Percentiles rank a stretch among this genome's conserved stretches.
Evolutionary conservation across 805 yeast genomes (phyloP).

Genomic region (Blastobotrys parvus): DNA sequence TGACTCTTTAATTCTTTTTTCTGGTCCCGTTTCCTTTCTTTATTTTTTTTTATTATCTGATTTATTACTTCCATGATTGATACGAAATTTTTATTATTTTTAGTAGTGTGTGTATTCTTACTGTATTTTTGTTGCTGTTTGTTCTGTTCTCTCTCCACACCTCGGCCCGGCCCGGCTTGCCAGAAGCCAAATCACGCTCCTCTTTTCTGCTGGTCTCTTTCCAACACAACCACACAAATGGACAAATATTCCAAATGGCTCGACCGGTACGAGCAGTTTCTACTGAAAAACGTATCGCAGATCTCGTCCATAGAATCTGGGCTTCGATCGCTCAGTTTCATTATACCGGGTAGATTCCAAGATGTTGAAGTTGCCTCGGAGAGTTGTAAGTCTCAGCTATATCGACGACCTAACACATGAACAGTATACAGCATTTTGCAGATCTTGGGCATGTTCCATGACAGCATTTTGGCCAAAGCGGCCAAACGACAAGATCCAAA

Average conservation of each 20-base stretch:
- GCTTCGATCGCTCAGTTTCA: slow-evolving; percentile 27
- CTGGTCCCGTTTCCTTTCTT: neutral
- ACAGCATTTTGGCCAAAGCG: slow-evolving; percentile 28
- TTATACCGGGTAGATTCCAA: slow-evolving; percentile 33
- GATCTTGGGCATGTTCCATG: slow-evolving; percentile 31
- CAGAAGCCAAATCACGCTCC: no score
- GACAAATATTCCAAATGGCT: slow-evolving; percentile 18
- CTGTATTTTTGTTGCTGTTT: neutral
- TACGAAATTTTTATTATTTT: neutral
- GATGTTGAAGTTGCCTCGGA: slow-evolving; percentile 33
- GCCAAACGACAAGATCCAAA: slow-evolving; percentile 17
- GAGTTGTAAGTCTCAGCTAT: slow-evolving; percentile 15
- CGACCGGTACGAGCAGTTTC: slow-evolving; percentile 25
- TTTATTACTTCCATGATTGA: neutral
- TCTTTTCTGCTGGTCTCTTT: neutral
- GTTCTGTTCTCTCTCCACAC: neutral
- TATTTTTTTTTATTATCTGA: neutral
- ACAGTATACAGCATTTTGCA: slow-evolving; percentile 25
- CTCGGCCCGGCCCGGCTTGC: no score
- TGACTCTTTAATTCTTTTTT: neutral
- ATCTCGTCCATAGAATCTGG: slow-evolving; percentile 32
- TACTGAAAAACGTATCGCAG: slow-evolving; percentile 29
- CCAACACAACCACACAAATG: neutral
- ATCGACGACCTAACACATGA: neutral
- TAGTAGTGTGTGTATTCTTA: neutral